Evolutionary conservation across 2,329 filamentous ascomycete species (phyloP).

Genomic region (Fusarium musae): DNA sequence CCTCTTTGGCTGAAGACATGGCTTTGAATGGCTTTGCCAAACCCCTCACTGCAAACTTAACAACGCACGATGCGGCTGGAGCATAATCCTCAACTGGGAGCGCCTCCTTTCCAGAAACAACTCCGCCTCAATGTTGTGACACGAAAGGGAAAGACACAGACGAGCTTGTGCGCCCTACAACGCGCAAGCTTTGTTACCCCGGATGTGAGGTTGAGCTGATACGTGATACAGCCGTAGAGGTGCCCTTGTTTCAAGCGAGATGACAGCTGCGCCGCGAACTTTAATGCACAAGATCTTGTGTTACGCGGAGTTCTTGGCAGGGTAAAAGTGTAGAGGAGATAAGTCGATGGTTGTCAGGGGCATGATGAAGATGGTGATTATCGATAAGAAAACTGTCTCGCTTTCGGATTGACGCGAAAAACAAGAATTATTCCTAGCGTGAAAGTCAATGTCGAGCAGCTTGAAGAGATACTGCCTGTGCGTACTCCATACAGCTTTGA

Average conservation of each 20-base stretch:
- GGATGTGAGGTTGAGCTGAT: neutral
- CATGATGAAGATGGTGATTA: neutral
- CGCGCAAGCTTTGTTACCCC: conserved; percentile 16
- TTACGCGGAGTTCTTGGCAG: neutral
- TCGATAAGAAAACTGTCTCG: neutral
- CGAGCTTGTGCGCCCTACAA: neutral
- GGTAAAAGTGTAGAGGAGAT: neutral
- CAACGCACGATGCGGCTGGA: neutral
- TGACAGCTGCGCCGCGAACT: conserved; percentile 13
- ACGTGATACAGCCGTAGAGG: conserved; percentile 1
- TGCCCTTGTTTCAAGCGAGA: conserved; percentile 27
- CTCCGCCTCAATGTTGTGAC: neutral
- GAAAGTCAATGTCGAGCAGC: neutral
- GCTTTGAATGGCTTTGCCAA: neutral
- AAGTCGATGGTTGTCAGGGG: neutral
- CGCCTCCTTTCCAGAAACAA: neutral
- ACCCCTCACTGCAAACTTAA: neutral
- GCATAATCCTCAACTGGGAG: neutral
- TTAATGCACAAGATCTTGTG: neutral
- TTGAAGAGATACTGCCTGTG: neutral
- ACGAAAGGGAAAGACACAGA: neutral
- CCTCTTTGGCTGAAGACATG: neutral
- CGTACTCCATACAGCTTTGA: neutral
- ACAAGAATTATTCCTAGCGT: neutral
- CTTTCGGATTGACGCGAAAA: neutral